These are phyloP conservation scores for Dryas integrifolia DNA, from an alignment of 331 rosid genomes.

Conservation along the genomic window DNA sequence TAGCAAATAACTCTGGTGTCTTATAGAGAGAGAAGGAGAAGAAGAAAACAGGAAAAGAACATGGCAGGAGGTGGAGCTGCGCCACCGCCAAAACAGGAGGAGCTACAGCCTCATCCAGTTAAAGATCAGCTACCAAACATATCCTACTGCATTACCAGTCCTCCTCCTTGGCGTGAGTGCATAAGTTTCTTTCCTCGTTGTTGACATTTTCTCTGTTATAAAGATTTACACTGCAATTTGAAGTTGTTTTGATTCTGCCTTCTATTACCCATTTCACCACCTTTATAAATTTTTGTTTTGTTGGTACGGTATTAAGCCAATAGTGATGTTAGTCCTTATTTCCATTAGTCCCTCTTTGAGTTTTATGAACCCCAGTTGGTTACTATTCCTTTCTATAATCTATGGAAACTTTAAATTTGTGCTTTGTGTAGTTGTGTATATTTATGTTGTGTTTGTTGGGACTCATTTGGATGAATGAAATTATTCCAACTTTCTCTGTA, in stretches of 20 bases:
- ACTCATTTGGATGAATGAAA: background rate
- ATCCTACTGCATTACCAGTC: constrained; percentile 91
- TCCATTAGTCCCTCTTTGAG: background rate
- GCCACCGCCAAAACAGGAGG: constrained; percentile 88
- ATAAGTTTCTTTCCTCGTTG: constrained; percentile 12
- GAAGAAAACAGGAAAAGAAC: constrained; percentile 21
- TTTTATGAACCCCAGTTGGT: background rate
- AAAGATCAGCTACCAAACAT: constrained; percentile 77
- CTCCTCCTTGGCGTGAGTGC: constrained; percentile 99
- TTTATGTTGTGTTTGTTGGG: background rate
- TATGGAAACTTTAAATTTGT: background rate
- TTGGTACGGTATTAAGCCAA: background rate
- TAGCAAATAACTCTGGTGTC: constrained; percentile 5
- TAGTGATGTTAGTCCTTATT: background rate
- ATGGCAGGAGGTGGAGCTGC: constrained; percentile 77
- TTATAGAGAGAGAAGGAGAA: constrained; percentile 7
- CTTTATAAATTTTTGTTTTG: background rate
- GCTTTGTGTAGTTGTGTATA: background rate
- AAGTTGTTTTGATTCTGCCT: background rate
- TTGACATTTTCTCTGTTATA: constrained; percentile 1
- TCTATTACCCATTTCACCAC: too few relatives aligned
- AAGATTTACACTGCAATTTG: background rate
- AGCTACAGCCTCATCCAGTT: constrained; percentile 85
- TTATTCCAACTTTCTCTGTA: background rate
- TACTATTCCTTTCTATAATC: too few relatives aligned